Conservation (phyloP, 208 protist species). For the Polymyxa betae region DNA sequence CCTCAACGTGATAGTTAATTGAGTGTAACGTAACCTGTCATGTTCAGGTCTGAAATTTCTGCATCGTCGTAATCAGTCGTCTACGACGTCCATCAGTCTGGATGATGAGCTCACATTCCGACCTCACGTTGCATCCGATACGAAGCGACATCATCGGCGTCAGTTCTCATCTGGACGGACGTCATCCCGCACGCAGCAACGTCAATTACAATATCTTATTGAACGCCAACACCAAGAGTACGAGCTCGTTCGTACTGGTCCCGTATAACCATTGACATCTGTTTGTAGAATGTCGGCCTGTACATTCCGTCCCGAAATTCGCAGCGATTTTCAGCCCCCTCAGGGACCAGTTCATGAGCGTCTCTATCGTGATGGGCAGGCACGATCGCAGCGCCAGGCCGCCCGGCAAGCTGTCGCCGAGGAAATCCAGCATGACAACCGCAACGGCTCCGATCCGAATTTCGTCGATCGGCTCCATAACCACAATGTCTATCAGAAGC, state of each 20-base stretch:
- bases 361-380: background rate
- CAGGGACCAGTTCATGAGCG: background rate
- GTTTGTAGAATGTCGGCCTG: background rate
- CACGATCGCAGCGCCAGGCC: background rate
- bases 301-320: constrained; percentile 30
- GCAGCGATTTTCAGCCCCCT: background rate
- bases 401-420: background rate
- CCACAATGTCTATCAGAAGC: background rate
- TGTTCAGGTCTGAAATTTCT: constrained; percentile 1
- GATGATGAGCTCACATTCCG: background rate
- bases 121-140: background rate
- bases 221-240: constrained; percentile 6
- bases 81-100: background rate
- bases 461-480: constrained; percentile 34
- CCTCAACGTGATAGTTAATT: too few species aligned
- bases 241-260: background rate
- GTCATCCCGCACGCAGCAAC: constrained; percentile 17
- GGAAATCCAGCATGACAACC: background rate
- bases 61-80: background rate
- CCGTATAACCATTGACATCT: background rate
- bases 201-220: background rate
- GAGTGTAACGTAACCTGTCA: too few species aligned
- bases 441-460: too few species aligned
- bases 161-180: background rate
- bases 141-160: background rate